A percentile compares a stretch with the other conserved stretches of the same genome.
phyloP scores from a whole-genome alignment of 768 basidiomycete genomes.

The Boletus rubescentipes region DNA sequence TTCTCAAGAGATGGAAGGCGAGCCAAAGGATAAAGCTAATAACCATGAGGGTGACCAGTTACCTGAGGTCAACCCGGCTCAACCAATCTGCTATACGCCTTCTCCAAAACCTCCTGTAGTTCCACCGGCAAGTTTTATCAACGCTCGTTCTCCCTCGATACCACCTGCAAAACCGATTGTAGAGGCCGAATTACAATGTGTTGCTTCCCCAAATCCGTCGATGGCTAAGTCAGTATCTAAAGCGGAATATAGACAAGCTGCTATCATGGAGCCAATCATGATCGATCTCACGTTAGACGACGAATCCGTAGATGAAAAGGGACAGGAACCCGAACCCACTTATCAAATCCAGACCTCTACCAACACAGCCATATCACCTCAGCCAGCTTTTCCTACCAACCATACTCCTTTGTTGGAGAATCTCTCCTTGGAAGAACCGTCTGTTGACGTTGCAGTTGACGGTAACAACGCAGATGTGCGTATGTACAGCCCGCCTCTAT shows the following conservation, averaged over 20 bases:
- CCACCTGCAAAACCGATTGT: not conserved
- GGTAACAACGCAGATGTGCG: constrained; percentile 16
- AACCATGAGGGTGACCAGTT: not conserved
- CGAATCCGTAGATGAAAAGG: constrained; percentile 16
- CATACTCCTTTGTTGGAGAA: constrained; percentile 20
- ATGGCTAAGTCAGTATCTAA: not conserved
- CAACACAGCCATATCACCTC: constrained; percentile 4
- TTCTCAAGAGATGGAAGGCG: constrained; percentile 5
- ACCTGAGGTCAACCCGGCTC: not conserved
- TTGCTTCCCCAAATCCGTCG: not conserved
- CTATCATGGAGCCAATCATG: constrained; percentile 17
- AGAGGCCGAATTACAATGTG: not conserved
- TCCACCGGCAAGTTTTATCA: not conserved
- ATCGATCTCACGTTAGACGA: constrained; percentile 28
- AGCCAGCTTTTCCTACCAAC: constrained; percentile 7
- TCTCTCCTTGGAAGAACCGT: constrained; percentile 23
- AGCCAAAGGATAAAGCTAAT: not conserved
- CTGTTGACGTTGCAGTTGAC: not conserved
- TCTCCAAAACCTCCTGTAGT: not conserved
- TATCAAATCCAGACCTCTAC: constrained; percentile 8
- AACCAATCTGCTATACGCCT: not conserved
- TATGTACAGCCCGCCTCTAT: constrained; percentile 21
- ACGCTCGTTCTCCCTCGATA: not conserved
- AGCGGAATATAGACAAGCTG: not conserved
- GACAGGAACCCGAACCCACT: constrained; percentile 8